A percentile compares a stretch with the other conserved stretches of the same genome.
Conservation (phyloP, 2,329 filamentous ascomycete genomes). For the Penicillium polonicum region DNA sequence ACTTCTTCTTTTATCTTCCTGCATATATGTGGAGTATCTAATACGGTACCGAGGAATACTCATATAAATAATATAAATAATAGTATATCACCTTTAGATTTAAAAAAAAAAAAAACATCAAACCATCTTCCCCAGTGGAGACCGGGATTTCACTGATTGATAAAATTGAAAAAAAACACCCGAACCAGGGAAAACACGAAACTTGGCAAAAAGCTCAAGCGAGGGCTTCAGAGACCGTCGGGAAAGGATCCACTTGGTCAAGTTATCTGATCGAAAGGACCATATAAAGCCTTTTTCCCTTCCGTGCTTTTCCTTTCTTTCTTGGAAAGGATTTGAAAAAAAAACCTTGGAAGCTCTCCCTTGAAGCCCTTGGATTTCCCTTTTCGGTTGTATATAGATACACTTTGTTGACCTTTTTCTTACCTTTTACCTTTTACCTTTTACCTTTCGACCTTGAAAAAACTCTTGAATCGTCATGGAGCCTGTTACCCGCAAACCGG, state of each 20-base stretch:
- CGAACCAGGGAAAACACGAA: slow-evolving; percentile 7
- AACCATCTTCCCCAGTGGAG: slow-evolving; percentile 8
- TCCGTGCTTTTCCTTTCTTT: not conserved
- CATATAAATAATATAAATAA: not conserved
- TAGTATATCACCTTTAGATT: not conserved
- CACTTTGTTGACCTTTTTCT: too few relatives aligned
- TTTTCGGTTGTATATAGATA: not conserved
- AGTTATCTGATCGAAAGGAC: slow-evolving; percentile 24
- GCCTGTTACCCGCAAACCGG: slow-evolving; percentile 23
- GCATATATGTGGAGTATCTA: not conserved
- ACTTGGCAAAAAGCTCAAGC: slow-evolving; percentile 10
- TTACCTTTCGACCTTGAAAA: not conserved
- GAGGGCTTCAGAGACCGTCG: slow-evolving; percentile 6
- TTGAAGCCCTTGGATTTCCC: not conserved
- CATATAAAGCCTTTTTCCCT: slow-evolving; percentile 8
- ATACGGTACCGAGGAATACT: not conserved
- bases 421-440: not conserved
- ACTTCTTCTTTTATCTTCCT: not conserved
- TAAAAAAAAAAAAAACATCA: not conserved
- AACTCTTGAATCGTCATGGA: slow-evolving; percentile 14
- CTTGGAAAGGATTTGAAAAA: slow-evolving; percentile 6
- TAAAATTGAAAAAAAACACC: slow-evolving; percentile 16
- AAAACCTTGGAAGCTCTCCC: slow-evolving; percentile 6
- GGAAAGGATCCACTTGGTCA: slow-evolving; percentile 17
- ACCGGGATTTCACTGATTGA: slow-evolving; percentile 24